phyloP scores from a whole-genome alignment of 225 moss, liverwort and hornwort genomes.

The Lunularia cruciata region DNA sequence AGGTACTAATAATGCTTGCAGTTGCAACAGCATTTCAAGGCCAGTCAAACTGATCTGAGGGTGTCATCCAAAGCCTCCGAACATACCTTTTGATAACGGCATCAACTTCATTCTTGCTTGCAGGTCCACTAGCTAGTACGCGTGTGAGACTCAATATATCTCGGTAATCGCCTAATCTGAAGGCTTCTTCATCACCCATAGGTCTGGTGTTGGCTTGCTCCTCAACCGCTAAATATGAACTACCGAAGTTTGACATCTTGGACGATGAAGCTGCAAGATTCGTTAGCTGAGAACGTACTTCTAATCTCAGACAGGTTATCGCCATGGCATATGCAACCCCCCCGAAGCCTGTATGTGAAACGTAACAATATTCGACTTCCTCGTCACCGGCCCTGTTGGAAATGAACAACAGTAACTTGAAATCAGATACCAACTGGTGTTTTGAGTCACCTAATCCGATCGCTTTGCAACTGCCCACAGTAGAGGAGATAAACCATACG shows the following conservation, averaged over 20 bases:
- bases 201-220: slow-evolving; percentile 59
- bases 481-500: not conserved
- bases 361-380: slow-evolving; percentile 82
- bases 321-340: slow-evolving; percentile 99
- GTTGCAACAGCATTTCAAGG: no score
- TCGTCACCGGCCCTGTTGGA: slow-evolving; percentile 48
- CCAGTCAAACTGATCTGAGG: no score
- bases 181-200: slow-evolving; percentile 73
- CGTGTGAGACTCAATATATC: slow-evolving; percentile 91
- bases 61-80: no score
- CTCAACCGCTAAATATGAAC: slow-evolving; percentile 26
- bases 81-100: slow-evolving; percentile 77
- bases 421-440: not conserved
- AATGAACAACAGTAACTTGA: not conserved
- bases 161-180: slow-evolving; percentile 87
- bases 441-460: no score
- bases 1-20: no score
- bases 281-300: slow-evolving; percentile 69
- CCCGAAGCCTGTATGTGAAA: slow-evolving; percentile 98
- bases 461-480: no score
- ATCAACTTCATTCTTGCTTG: slow-evolving; percentile 95
- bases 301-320: slow-evolving; percentile 92
- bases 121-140: slow-evolving; percentile 88
- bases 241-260: slow-evolving; percentile 39
- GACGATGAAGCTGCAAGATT: slow-evolving; percentile 78